phyloP scores from a whole-genome alignment of 108 stramenopile genomes.

The Nannochloropsis salina region DNA sequence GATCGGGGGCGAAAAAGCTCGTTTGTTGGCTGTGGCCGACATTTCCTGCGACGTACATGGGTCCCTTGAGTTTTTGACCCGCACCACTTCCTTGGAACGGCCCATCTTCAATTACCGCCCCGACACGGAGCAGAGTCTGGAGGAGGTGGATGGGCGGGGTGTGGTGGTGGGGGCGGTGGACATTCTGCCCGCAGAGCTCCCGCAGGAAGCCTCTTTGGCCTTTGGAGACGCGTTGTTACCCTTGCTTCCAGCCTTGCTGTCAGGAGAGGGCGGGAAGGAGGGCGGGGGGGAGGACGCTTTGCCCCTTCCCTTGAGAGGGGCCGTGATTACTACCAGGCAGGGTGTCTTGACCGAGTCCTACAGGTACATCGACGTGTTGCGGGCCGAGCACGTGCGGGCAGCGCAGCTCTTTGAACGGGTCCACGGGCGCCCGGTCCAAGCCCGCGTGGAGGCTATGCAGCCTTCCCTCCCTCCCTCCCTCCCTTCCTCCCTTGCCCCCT shows the following conservation, averaged over 20 bases:
- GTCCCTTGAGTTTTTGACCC: constrained; percentile 64
- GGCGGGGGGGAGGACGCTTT: background rate
- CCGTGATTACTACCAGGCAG: constrained; percentile 42
- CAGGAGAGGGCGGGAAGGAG: background rate
- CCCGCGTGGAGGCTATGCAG: too few relatives aligned
- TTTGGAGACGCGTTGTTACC: constrained; percentile 72
- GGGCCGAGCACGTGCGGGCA: constrained; percentile 31
- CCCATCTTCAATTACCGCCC: constrained; percentile 68
- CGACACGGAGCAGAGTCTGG: constrained; percentile 49
- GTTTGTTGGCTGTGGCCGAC: constrained; percentile 63
- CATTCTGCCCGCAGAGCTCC: constrained; percentile 72
- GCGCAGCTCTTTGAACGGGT: constrained; percentile 19
- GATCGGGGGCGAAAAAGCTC: background rate
- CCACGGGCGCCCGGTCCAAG: background rate
- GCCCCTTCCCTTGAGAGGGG: background rate
- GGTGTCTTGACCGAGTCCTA: constrained; percentile 24
- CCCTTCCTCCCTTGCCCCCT: background rate
- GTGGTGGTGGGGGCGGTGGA: constrained; percentile 64
- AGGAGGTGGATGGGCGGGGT: constrained; percentile 56
- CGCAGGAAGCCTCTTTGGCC: constrained; percentile 66
- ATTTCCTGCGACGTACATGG: constrained; percentile 71
- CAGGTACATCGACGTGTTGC: constrained; percentile 57
- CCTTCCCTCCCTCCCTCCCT: constrained; percentile 6
- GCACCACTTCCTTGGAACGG: constrained; percentile 65
- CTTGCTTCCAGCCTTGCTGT: constrained; percentile 51